Percentiles rank a stretch among this genome's conserved stretches.
Conservation (phyloP, 192 early-diverging fungal genomes). For the Paraglomus brasilianum region DNA sequence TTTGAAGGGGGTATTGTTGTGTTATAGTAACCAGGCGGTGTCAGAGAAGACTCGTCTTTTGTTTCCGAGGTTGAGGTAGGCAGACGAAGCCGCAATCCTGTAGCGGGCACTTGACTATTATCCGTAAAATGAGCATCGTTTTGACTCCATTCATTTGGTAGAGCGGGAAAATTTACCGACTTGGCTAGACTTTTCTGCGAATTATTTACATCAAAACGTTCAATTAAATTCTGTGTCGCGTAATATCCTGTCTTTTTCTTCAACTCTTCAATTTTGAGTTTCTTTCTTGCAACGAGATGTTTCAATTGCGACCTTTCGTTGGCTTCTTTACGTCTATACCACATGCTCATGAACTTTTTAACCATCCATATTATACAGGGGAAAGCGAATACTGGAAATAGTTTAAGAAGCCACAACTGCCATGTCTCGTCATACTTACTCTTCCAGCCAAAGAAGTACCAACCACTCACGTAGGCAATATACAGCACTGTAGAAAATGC, state of each 20-base stretch:
- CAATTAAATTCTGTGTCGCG: slow-evolving; percentile 82
- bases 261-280: slow-evolving; percentile 83
- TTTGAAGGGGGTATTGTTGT: slow-evolving; percentile 21
- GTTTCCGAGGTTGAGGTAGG: too few species aligned
- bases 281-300: slow-evolving; percentile 56
- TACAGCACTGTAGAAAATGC: slow-evolving; percentile 59
- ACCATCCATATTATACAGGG: slow-evolving; percentile 43
- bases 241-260: slow-evolving; percentile 95
- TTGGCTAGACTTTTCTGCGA: background rate
- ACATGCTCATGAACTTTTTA: slow-evolving; percentile 43
- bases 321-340: slow-evolving; percentile 50
- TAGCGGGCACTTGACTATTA: too few species aligned
- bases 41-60: slow-evolving; percentile 12
- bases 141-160: too few species aligned
- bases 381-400: slow-evolving; percentile 44
- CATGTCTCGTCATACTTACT: slow-evolving; percentile 41
- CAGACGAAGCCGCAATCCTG: too few species aligned
- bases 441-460: slow-evolving; percentile 50
- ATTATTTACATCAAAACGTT: slow-evolving; percentile 71
- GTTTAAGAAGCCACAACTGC: slow-evolving; percentile 48
- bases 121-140: too few species aligned
- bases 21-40: background rate
- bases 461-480: slow-evolving; percentile 49
- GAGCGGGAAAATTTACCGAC: too few species aligned
- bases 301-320: slow-evolving; percentile 49